Percentiles rank a stretch among this genome's conserved stretches.
Evolutionary conservation across 2,329 filamentous ascomycete genomes (phyloP).

Genomic region (Venturia aucupariae): DNA sequence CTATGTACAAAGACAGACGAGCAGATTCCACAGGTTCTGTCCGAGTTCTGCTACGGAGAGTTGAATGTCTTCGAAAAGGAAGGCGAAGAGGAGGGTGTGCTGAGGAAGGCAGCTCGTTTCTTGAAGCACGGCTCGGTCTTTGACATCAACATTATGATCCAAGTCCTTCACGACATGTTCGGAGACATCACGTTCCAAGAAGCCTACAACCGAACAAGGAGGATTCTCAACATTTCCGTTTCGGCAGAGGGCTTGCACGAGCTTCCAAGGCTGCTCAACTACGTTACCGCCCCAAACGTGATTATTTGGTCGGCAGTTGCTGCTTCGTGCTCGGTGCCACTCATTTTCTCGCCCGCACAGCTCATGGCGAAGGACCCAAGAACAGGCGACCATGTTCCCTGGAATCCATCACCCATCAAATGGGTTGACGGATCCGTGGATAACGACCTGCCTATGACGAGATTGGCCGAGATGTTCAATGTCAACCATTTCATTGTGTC

Average conservation of each 20-base stretch:
- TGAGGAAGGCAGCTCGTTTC: slow-evolving; percentile 61
- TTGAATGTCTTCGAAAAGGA: slow-evolving; percentile 67
- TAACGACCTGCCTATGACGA: slow-evolving; percentile 84
- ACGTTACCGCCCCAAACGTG: slow-evolving; percentile 86
- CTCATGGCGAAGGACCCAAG: slow-evolving; percentile 76
- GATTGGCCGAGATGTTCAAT: slow-evolving; percentile 90
- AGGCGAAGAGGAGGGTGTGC: slow-evolving; percentile 49
- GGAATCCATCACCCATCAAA: slow-evolving; percentile 75
- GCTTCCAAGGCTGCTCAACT: slow-evolving; percentile 78
- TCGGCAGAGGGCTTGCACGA: slow-evolving; percentile 83
- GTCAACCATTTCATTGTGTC: slow-evolving; percentile 98
- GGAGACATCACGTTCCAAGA: slow-evolving; percentile 93
- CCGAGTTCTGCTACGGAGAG: slow-evolving; percentile 68
- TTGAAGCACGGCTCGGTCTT: slow-evolving; percentile 77
- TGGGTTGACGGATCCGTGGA: slow-evolving; percentile 96
- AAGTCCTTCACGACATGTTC: slow-evolving; percentile 71
- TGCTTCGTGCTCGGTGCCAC: slow-evolving; percentile 87
- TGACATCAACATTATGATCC: slow-evolving; percentile 70
- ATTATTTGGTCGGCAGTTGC: slow-evolving; percentile 94
- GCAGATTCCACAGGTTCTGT: slow-evolving; percentile 61
- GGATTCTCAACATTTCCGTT: slow-evolving; percentile 89
- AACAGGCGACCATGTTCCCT: slow-evolving; percentile 67
- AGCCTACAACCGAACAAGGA: slow-evolving; percentile 85
- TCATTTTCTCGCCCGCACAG: slow-evolving; percentile 71
- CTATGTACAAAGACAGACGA: slow-evolving; percentile 70